Conservation (phyloP, 2,329 filamentous ascomycete genomes). For the Xylariaceae sp. region DNA sequence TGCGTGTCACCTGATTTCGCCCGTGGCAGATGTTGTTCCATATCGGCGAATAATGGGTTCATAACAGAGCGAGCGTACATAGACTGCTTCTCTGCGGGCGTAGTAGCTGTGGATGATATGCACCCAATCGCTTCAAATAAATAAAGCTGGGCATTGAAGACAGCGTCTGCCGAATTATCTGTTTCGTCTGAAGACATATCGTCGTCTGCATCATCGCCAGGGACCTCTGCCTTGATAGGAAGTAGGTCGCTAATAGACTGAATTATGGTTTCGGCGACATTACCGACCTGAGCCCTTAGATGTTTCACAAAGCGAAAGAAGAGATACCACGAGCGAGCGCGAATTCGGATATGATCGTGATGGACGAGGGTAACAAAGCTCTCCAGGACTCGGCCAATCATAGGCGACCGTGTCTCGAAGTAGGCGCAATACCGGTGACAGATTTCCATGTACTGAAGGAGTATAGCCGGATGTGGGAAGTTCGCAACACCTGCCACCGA, state of each 20-base stretch:
- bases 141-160: slow-evolving; percentile 88
- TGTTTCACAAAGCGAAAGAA: slow-evolving; percentile 92
- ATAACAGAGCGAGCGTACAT: slow-evolving; percentile 84
- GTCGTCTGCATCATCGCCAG: slow-evolving; percentile 72
- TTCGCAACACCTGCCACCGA: slow-evolving; percentile 64
- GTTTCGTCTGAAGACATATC: slow-evolving; percentile 95
- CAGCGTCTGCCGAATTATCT: slow-evolving; percentile 81
- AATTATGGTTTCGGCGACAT: slow-evolving; percentile 87
- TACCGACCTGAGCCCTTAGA: slow-evolving; percentile 75
- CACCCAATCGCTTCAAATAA: slow-evolving; percentile 93
- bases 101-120: slow-evolving; percentile 76
- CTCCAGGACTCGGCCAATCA: slow-evolving; percentile 82
- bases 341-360: slow-evolving; percentile 80
- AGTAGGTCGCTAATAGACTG: slow-evolving; percentile 84
- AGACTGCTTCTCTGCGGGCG: slow-evolving; percentile 79
- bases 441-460: slow-evolving; percentile 97
- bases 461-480: slow-evolving; percentile 84
- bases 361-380: slow-evolving; percentile 89
- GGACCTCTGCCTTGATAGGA: slow-evolving; percentile 83
- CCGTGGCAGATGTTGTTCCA: slow-evolving; percentile 71
- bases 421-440: slow-evolving; percentile 91
- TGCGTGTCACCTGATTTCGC: slow-evolving; percentile 80
- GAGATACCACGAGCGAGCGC: slow-evolving; percentile 91
- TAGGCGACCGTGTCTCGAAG: slow-evolving; percentile 77
- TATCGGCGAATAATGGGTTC: slow-evolving; percentile 83